These are phyloP conservation scores for Chrysanthemum seticuspe DNA, from an alignment of 129 eudicot genomes.

Conservation along the genomic window DNA sequence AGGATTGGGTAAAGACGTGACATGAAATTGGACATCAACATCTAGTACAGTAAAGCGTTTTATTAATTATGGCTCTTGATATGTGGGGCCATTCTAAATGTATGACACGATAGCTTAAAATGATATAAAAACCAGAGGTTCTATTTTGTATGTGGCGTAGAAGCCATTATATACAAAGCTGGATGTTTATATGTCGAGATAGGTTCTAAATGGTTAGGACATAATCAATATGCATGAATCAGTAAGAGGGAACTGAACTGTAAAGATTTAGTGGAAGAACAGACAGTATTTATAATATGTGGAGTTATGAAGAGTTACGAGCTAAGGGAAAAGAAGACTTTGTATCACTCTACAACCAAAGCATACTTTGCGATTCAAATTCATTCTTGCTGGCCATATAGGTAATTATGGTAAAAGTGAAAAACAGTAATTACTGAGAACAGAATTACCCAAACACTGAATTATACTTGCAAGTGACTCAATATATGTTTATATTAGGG, in stretches of 20 bases:
- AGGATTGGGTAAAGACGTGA: conserved; percentile 14
- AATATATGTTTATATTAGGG: neutral
- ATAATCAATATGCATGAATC: neutral
- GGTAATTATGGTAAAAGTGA: neutral
- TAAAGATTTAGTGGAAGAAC: too few relatives aligned
- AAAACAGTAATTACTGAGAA: neutral
- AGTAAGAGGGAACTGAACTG: neutral
- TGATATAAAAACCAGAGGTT: conserved; percentile 16
- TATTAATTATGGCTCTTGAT: neutral
- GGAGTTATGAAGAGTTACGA: neutral
- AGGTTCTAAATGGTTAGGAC: neutral
- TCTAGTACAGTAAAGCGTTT: neutral
- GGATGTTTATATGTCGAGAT: neutral
- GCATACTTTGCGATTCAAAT: neutral
- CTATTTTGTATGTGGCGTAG: conserved; percentile 2
- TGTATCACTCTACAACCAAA: neutral
- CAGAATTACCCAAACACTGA: too few relatives aligned
- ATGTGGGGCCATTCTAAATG: conserved; percentile 14
- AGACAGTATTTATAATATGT: too few relatives aligned
- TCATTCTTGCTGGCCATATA: neutral
- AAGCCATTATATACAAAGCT: too few relatives aligned
- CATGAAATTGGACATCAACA: conserved; percentile 5
- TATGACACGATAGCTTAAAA: conserved; percentile 4
- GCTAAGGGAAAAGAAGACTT: neutral
- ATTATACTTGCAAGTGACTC: neutral